These are phyloP conservation scores for Chlamydomonas sp. DNA, from an alignment of 139 green algal genomes.

Conservation along the genomic window DNA sequence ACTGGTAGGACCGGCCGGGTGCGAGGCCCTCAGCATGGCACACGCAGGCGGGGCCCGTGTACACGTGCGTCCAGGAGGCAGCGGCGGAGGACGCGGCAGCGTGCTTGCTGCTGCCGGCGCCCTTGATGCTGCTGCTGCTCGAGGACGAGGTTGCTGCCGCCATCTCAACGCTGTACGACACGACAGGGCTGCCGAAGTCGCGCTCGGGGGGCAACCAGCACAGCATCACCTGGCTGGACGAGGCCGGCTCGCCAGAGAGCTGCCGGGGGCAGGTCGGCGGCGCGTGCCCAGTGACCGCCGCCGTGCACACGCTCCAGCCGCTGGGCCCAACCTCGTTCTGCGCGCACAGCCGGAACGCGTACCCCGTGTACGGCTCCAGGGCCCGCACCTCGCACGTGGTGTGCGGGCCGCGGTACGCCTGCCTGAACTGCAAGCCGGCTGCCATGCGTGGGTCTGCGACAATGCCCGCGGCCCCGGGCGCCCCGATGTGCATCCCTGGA, in stretches of 20 bases:
- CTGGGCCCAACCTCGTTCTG: conserved; percentile 60
- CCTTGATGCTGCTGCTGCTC: neutral
- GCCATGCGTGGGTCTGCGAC: conserved; percentile 15
- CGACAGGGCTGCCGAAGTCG: conserved; percentile 60
- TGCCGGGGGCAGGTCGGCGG: conserved; percentile 16
- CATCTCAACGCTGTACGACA: conserved; percentile 66
- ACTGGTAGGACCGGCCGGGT: conserved; percentile 54
- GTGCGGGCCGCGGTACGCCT: conserved; percentile 53
- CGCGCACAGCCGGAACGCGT: conserved; percentile 62
- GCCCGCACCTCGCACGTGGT: conserved; percentile 40
- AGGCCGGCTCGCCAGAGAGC: conserved; percentile 7
- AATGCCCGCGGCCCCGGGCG: conserved; percentile 19
- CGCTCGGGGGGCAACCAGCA: conserved; percentile 52
- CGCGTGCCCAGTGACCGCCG: conserved; percentile 42
- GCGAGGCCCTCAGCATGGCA: conserved; percentile 37
- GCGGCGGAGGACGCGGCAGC: neutral
- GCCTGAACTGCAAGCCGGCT: conserved; percentile 4
- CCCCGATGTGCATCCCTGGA: neutral
- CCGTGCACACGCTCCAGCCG: conserved; percentile 49
- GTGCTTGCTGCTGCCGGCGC: neutral
- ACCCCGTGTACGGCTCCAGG: conserved; percentile 60
- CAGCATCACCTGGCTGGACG: conserved; percentile 35
- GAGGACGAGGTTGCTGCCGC: neutral
- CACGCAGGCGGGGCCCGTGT: conserved; percentile 20
- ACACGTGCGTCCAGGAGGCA: conserved; percentile 18